A percentile compares a stretch with the other conserved stretches of the same genome.
Conservation (phyloP, 2,329 filamentous ascomycete species). For the Orbilia javanica region DNA sequence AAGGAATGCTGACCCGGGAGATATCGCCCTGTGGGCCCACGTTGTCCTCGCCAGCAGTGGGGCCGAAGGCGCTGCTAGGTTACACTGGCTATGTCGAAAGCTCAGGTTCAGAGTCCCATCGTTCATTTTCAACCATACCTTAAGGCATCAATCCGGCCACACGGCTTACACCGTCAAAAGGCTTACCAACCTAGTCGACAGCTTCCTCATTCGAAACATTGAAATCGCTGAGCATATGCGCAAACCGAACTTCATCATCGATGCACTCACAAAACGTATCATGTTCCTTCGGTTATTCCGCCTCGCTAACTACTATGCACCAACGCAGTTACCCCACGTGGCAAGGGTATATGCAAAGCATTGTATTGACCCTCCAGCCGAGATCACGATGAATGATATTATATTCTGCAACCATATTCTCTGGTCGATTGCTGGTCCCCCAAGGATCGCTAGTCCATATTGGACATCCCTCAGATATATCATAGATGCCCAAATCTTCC, state of each 20-base stretch:
- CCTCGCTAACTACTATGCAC: slow-evolving; percentile 44
- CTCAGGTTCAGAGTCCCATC: slow-evolving; percentile 38
- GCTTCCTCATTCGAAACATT: slow-evolving; percentile 29
- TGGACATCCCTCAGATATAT: slow-evolving; percentile 41
- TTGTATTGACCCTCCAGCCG: slow-evolving; percentile 40
- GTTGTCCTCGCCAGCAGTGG: slow-evolving; percentile 43
- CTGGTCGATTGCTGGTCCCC: slow-evolving; percentile 33
- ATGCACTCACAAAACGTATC: slow-evolving; percentile 44
- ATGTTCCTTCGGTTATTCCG: slow-evolving; percentile 52
- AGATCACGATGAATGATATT: slow-evolving; percentile 46
- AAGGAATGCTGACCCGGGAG: slow-evolving; percentile 32
- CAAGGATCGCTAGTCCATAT: slow-evolving; percentile 35
- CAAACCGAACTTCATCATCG: slow-evolving; percentile 20
- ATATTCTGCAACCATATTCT: slow-evolving; percentile 53
- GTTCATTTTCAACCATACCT: slow-evolving; percentile 37
- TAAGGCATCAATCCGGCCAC: slow-evolving; percentile 53
- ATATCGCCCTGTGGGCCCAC: slow-evolving; percentile 37
- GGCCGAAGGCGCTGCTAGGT: slow-evolving; percentile 28
- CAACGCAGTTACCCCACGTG: slow-evolving; percentile 23
- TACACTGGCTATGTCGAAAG: slow-evolving; percentile 43
- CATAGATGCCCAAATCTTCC: slow-evolving; percentile 45
- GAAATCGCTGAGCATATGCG: slow-evolving; percentile 28
- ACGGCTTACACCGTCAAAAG: slow-evolving; percentile 24
- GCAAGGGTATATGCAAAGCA: slow-evolving; percentile 50
- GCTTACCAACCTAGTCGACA: slow-evolving; percentile 21